Conservation (phyloP, 768 basidiomycete genomes). For the Clathrus columnatus region DNA sequence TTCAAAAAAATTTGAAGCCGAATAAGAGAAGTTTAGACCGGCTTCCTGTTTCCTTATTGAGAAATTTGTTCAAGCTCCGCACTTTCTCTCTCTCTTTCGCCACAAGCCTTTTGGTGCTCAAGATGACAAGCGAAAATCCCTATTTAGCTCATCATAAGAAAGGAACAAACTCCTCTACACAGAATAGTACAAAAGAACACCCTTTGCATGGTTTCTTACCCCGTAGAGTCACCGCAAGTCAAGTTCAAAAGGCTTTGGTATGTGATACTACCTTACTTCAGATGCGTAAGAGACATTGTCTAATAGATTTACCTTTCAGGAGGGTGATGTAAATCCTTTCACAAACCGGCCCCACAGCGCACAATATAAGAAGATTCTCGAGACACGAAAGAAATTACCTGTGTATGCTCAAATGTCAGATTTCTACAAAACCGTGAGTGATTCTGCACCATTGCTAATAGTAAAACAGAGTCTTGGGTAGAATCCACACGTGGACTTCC, state of each 20-base stretch:
- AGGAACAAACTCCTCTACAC: constrained; percentile 18
- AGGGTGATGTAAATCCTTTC: constrained; percentile 80
- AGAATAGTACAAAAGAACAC: constrained; percentile 29
- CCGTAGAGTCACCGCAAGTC: constrained; percentile 52
- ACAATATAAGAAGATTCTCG: constrained; percentile 81
- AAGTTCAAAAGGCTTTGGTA: constrained; percentile 68
- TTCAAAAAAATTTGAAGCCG: too few species aligned
- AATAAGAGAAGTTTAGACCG: too few species aligned
- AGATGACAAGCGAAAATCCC: constrained; percentile 33
- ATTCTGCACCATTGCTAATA: not conserved
- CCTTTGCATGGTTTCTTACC: constrained; percentile 71
- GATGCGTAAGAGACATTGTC: not conserved
- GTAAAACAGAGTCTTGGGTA: not conserved
- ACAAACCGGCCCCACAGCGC: constrained; percentile 68
- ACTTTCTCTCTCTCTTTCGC: too few species aligned
- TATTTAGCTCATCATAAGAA: constrained; percentile 44
- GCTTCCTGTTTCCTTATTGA: too few species aligned
- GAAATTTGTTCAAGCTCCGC: too few species aligned
- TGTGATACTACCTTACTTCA: constrained; percentile 19
- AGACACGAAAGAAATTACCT: constrained; percentile 78
- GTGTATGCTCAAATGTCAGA: constrained; percentile 90
- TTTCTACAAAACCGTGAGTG: constrained; percentile 79
- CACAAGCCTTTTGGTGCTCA: too few species aligned
- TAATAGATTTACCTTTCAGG: constrained; percentile 32
- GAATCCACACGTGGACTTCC: not conserved